A percentile compares a stretch with the other conserved stretches of the same genome.
Evolutionary conservation across 2,329 filamentous ascomycete genomes (phyloP).

Genomic region (Pseudogymnoascus sp.): DNA sequence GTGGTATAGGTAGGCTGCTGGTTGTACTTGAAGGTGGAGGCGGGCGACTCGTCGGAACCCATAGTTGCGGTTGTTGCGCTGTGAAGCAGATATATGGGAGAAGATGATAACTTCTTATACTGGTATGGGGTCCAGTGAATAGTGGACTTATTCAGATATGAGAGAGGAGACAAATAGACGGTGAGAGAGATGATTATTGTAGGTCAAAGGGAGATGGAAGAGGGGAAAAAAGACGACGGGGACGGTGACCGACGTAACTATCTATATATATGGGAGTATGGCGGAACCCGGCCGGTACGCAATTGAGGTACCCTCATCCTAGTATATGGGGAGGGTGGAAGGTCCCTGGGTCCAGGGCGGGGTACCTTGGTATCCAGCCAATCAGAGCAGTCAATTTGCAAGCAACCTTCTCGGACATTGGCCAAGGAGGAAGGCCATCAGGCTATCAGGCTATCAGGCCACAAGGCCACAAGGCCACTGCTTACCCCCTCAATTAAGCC

Average conservation of each 20-base stretch:
- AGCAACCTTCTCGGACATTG: neutral
- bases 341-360: neutral
- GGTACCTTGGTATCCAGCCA: neutral
- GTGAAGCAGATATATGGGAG: constrained; percentile 5
- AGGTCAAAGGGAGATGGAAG: neutral
- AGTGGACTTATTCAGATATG: neutral
- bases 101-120: neutral
- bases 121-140: neutral
- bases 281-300: neutral
- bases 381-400: neutral
- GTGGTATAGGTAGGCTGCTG: constrained; percentile 51
- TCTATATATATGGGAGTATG: constrained; percentile 8
- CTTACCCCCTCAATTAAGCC: neutral
- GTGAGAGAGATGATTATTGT: constrained; percentile 1
- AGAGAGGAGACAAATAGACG: neutral
- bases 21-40: constrained; percentile 44
- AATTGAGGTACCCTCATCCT: constrained; percentile 4
- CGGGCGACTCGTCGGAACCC: constrained; percentile 36
- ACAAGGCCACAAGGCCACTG: neutral
- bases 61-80: constrained; percentile 28
- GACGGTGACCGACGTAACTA: neutral
- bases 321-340: neutral
- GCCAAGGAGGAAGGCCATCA: neutral
- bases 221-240: neutral
- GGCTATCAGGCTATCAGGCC: neutral